A percentile compares a stretch with the other conserved stretches of the same genome.
phyloP scores from a whole-genome alignment of 495 filamentous ascomycete species.

The Daldinia childiae region DNA sequence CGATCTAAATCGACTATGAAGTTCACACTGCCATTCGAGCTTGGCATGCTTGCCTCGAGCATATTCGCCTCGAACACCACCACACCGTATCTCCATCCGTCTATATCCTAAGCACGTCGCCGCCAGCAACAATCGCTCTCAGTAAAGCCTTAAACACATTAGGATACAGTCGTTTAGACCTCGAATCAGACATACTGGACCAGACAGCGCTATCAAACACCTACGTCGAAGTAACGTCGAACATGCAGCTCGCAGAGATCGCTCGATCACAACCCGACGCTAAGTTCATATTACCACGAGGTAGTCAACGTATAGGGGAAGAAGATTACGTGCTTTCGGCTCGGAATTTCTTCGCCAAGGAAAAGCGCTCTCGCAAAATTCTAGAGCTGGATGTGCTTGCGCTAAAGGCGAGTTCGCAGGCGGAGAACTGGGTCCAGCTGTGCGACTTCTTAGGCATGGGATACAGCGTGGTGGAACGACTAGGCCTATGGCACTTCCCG shows the following conservation, averaged over 20 bases:
- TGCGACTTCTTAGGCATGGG: conserved; percentile 48
- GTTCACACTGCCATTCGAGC: not conserved
- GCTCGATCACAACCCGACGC: conserved; percentile 31
- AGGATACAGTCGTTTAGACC: conserved; percentile 33
- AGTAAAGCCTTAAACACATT: conserved; percentile 40
- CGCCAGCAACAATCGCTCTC: conserved; percentile 30
- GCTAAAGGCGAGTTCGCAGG: conserved; percentile 32
- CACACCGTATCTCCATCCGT: conserved; percentile 25
- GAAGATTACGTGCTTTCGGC: conserved; percentile 2
- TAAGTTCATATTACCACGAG: conserved; percentile 39
- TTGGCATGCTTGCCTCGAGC: conserved; percentile 16
- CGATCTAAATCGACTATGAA: not conserved
- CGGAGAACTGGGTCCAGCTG: conserved; percentile 46
- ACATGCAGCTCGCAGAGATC: conserved; percentile 29
- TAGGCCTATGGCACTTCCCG: conserved; percentile 46
- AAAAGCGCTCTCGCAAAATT: conserved; percentile 4
- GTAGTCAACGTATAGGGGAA: not conserved
- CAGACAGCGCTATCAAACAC: conserved; percentile 15
- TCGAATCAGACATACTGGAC: not conserved
- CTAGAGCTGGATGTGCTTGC: conserved; percentile 43
- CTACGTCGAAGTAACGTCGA: conserved; percentile 37
- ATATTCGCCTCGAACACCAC: not conserved
- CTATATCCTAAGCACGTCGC: conserved; percentile 39
- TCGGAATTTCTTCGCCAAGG: conserved; percentile 20
- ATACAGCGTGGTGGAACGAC: conserved; percentile 46